Conservation (phyloP, 192 early-diverging fungal species). For the Backusella parvicylindrica region DNA sequence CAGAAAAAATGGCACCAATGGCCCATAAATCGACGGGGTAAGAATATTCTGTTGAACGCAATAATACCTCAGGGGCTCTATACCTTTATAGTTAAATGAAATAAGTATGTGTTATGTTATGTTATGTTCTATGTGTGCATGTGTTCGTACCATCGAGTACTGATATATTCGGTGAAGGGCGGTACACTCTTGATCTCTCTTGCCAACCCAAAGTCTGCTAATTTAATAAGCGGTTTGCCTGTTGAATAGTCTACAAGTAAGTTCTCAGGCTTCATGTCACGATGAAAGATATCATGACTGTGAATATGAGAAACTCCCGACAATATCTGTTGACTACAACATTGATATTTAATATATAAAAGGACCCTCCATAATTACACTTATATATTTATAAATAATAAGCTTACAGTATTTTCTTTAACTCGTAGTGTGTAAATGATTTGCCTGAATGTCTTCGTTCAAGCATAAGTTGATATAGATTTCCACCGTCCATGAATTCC, state of each 20-base stretch:
- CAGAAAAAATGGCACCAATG: slow-evolving; percentile 86
- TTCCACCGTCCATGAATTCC: slow-evolving; percentile 89
- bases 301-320: slow-evolving; percentile 91
- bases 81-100: slow-evolving; percentile 28
- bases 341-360: background rate
- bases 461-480: slow-evolving; percentile 88
- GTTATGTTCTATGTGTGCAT: background rate
- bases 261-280: slow-evolving; percentile 71
- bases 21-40: slow-evolving; percentile 97
- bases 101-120: background rate
- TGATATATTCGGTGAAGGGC: slow-evolving; percentile 96
- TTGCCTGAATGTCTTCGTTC: slow-evolving; percentile 57
- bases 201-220: slow-evolving; percentile 78
- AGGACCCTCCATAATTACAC: background rate
- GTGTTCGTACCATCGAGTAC: slow-evolving; percentile 77
- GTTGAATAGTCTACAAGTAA: slow-evolving; percentile 51
- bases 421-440: slow-evolving; percentile 55
- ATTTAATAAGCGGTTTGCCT: slow-evolving; percentile 49
- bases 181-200: slow-evolving; percentile 81
- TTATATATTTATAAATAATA: background rate
- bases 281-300: slow-evolving; percentile 86
- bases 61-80: slow-evolving; percentile 90
- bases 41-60: slow-evolving; percentile 83
- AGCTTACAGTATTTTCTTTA: slow-evolving; percentile 76
- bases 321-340: slow-evolving; percentile 77